Evolutionary conservation across 208 protist genomes (phyloP).

Genomic region (Trypanosoma brucei): DNA sequence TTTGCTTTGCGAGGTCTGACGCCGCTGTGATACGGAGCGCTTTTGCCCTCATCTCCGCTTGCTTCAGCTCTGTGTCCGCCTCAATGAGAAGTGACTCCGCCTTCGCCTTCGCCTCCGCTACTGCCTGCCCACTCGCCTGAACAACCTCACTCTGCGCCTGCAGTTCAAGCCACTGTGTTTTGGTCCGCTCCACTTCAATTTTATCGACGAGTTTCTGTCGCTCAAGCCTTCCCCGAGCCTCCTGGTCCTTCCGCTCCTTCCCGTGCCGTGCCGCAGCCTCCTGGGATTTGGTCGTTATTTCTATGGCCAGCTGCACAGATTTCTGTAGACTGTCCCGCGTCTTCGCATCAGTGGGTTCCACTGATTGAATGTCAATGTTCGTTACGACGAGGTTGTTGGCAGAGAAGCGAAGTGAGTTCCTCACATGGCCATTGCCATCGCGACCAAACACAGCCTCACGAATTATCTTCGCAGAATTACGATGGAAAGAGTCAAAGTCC

Average conservation of each 20-base stretch:
- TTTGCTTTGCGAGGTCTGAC: slow-evolving; percentile 82
- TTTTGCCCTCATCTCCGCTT: slow-evolving; percentile 80
- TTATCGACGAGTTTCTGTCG: slow-evolving; percentile 88
- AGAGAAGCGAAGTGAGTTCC: slow-evolving; percentile 71
- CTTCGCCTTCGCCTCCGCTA: slow-evolving; percentile 88
- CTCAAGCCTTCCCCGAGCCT: slow-evolving; percentile 90
- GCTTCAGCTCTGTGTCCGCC: slow-evolving; percentile 80
- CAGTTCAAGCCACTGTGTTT: slow-evolving; percentile 81
- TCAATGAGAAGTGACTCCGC: slow-evolving; percentile 90
- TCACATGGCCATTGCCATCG: slow-evolving; percentile 43
- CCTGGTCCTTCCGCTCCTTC: slow-evolving; percentile 90
- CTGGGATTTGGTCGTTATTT: slow-evolving; percentile 97
- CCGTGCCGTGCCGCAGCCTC: slow-evolving; percentile 91
- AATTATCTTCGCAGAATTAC: slow-evolving; percentile 94
- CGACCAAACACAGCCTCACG: slow-evolving; percentile 92
- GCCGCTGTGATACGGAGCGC: slow-evolving; percentile 79
- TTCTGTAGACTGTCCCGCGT: slow-evolving; percentile 94
- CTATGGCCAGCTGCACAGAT: slow-evolving; percentile 96
- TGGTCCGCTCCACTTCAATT: slow-evolving; percentile 78
- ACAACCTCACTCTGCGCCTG: slow-evolving; percentile 91
- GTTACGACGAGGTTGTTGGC: slow-evolving; percentile 93
- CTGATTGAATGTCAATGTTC: slow-evolving; percentile 93
- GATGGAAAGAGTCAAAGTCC: slow-evolving; percentile 96
- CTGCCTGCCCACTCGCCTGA: slow-evolving; percentile 88
- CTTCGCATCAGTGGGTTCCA: slow-evolving; percentile 92